Conservation (phyloP, 169 alveolate genomes). For the Eimeria acervulina region DNA sequence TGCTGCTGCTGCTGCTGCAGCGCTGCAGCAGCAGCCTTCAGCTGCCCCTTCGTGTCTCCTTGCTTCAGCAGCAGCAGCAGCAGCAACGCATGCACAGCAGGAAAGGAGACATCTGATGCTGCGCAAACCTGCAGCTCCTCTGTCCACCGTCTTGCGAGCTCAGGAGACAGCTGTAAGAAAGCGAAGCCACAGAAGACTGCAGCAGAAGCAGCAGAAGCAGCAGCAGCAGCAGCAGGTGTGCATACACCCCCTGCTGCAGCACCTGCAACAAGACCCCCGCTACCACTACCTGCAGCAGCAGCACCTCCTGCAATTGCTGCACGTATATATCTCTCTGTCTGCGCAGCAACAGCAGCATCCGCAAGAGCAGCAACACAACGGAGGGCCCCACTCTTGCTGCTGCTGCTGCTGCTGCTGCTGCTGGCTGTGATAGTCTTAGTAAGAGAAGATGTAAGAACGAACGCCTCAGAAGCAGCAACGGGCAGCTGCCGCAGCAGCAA, state of each 20-base stretch:
- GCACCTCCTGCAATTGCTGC: constrained; percentile 89
- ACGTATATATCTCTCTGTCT: constrained; percentile 96
- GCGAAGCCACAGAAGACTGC: constrained; percentile 96
- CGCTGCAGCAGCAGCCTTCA: constrained; percentile 75
- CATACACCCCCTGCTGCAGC: constrained; percentile 84
- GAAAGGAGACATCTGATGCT: constrained; percentile 31
- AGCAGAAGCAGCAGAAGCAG: constrained; percentile 81
- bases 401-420: constrained; percentile 94
- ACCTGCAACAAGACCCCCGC: neutral
- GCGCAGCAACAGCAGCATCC: constrained; percentile 96
- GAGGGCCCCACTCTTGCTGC: constrained; percentile 96
- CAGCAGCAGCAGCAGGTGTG: constrained; percentile 42
- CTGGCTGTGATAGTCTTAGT: constrained; percentile 96
- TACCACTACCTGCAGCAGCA: constrained; percentile 93
- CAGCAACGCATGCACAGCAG: constrained; percentile 97
- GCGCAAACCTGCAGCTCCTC: constrained; percentile 86
- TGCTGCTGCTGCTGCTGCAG: constrained; percentile 83
- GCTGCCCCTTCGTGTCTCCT: constrained; percentile 92
- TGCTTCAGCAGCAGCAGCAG: constrained; percentile 85
- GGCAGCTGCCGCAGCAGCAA: constrained; percentile 83
- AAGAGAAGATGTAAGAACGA: constrained; percentile 97
- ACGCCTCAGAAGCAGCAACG: constrained; percentile 96
- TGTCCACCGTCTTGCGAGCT: constrained; percentile 78
- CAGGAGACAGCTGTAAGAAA: constrained; percentile 89
- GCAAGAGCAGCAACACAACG: constrained; percentile 97